Evolutionary conservation across 805 yeast genomes (phyloP), one percentile per base, ranked within the genome.

Genomic region (Wickerhamomyces tratensis): DNA sequence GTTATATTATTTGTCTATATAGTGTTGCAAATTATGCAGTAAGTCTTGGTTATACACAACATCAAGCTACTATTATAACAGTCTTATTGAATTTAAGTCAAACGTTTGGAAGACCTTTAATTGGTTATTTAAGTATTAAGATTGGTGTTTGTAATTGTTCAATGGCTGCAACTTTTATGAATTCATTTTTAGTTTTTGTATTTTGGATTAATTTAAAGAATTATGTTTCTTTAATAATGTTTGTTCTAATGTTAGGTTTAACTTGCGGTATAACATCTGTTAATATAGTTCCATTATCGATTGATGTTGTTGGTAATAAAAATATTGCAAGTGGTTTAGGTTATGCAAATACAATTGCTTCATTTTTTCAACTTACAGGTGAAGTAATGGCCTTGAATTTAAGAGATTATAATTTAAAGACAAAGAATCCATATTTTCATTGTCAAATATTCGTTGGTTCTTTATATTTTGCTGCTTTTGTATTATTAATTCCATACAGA

Each of bases 381-480:
- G 85, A 78, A 57, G 68, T 75, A 7, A 69, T 77, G 40, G 82
- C 77, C 0, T 69, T 78, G 44, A 67, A 76, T 3, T 53, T 77
- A 38, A 64, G 66, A 41, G 61, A 54, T n/a, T 43, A 51, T n/a
- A 39, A 52, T 10, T 35, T 49, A 2, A 38, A 44, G 11, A 46
- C 48, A 7, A 44, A 43, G 7, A 62, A 58, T 29, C 84, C 86
- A 3, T 81, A 72, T 49, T 58, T 74, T 34, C 70, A 79, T 48
- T 68, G 82, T 2, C 86, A 80, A 51, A 65, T 79, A 2, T 79
- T 77, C 54, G 71, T 77, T 5, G 86, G 84, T 3, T 52, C 67
- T 14, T 57, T 72, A 38, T 72, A 70, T 47, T 52, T 71, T n/a
- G 58, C 58, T 10, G 72, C 72, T 0, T 52, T 71, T 9, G 7